Conservation (phyloP, 805 yeast genomes). For the Nakazawaea pomicola region DNA sequence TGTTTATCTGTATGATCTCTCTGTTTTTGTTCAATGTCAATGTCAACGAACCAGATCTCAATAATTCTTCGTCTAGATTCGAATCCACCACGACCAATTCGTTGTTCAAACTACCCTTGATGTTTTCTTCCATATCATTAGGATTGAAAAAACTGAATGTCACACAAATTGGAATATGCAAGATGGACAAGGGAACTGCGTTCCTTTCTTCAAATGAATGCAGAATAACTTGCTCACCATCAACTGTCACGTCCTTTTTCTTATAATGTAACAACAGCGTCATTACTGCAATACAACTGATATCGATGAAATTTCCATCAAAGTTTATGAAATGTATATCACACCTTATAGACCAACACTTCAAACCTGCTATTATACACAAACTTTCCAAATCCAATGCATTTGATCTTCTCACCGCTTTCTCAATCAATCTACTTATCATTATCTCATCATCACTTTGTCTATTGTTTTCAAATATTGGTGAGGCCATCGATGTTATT, state of each 20-base stretch:
- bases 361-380: conserved; percentile 85
- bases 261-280: conserved; percentile 78
- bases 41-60: conserved; percentile 75
- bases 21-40: conserved; percentile 85
- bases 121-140: conserved; percentile 55
- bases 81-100: conserved; percentile 75
- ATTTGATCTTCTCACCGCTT: conserved; percentile 84
- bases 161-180: conserved; percentile 87
- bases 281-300: conserved; percentile 86
- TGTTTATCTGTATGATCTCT: conserved; percentile 84
- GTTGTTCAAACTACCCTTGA: conserved; percentile 57
- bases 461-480: conserved; percentile 70
- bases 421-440: conserved; percentile 80
- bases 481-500: conserved; percentile 84
- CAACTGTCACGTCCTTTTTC: conserved; percentile 76
- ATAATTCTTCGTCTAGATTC: conserved; percentile 65
- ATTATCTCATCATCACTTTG: conserved; percentile 78
- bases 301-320: conserved; percentile 92
- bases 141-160: conserved; percentile 85
- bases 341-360: conserved; percentile 88
- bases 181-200: conserved; percentile 77
- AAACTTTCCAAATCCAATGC: conserved; percentile 88
- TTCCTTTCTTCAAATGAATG: conserved; percentile 75
- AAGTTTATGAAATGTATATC: conserved; percentile 84
- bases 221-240: conserved; percentile 56